Percentiles rank a stretch among this genome's conserved stretches.
These are phyloP conservation scores for Talaromyces verruculosus DNA, from an alignment of 2,329 filamentous ascomycete species.

Conservation along the genomic window DNA sequence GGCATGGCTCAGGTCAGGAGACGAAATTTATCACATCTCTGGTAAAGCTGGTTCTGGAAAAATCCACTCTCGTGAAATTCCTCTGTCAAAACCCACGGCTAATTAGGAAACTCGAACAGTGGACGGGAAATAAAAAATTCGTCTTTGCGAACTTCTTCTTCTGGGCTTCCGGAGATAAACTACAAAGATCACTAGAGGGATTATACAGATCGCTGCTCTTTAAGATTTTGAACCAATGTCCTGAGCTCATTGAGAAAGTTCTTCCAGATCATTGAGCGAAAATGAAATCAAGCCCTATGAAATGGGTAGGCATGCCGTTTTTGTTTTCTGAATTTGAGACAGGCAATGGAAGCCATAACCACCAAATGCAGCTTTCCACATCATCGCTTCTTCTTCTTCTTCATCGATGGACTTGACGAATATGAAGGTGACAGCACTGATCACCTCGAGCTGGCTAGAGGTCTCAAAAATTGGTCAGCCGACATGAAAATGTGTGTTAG, in stretches of 20 bases:
- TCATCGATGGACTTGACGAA: constrained; percentile 28
- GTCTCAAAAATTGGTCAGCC: constrained; percentile 16
- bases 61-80: constrained; percentile 52
- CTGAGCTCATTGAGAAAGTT: constrained; percentile 31
- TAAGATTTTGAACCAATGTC: constrained; percentile 34
- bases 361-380: background rate
- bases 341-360: constrained; percentile 19
- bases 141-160: constrained; percentile 44
- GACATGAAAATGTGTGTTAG: constrained; percentile 22
- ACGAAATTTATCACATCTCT: constrained; percentile 40
- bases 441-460: constrained; percentile 15
- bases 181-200: constrained; percentile 46
- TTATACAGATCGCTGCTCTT: constrained; percentile 41
- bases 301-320: background rate
- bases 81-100: constrained; percentile 34
- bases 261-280: constrained; percentile 22
- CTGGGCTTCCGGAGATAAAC: constrained; percentile 40
- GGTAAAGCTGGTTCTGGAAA: constrained; percentile 52
- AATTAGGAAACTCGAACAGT: constrained; percentile 31
- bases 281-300: background rate
- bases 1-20: constrained; percentile 29
- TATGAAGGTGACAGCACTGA: constrained; percentile 24
- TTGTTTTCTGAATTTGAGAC: constrained; percentile 13
- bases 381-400: constrained; percentile 25
- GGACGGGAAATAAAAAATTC: constrained; percentile 34